Percentiles rank a stretch among this genome's conserved stretches.
phyloP scores from a whole-genome alignment of 345 rosid genomes.

The Passiflora organensis region DNA sequence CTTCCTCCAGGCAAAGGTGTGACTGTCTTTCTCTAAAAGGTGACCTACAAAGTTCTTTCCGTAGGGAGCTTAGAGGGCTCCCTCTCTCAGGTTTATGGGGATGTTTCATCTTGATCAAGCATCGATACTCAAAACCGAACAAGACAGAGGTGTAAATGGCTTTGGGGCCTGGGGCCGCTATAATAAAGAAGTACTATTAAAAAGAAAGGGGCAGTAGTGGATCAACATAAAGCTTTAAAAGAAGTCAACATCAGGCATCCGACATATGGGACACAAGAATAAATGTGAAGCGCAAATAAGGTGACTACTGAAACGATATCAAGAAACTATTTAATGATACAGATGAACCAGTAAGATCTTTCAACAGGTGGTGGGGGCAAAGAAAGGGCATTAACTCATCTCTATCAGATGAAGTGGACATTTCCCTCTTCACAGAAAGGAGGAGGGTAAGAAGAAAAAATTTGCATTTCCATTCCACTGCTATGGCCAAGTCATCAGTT shows the following conservation, averaged over 20 bases:
- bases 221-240: not conserved
- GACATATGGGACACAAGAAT: too few relatives aligned
- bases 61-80: too few relatives aligned
- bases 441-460: constrained; percentile 19
- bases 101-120: not conserved
- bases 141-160: not conserved
- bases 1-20: too few relatives aligned
- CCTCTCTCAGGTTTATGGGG: too few relatives aligned
- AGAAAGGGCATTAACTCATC: constrained; percentile 9
- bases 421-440: constrained; percentile 10
- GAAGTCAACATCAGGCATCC: too few relatives aligned
- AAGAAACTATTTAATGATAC: too few relatives aligned
- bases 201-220: not conserved
- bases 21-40: too few relatives aligned
- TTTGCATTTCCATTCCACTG: constrained; percentile 9
- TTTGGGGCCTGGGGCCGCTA: too few relatives aligned
- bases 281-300: too few relatives aligned
- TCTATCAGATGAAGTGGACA: constrained; percentile 12
- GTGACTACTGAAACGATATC: too few relatives aligned
- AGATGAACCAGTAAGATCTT: not conserved
- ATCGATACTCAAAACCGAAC: not conserved
- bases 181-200: not conserved
- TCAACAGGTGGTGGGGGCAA: constrained; percentile 4
- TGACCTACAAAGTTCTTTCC: not conserved
- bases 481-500: constrained; percentile 5